Conservation (phyloP, 306 rosid genomes). For the Alnus rubra region DNA sequence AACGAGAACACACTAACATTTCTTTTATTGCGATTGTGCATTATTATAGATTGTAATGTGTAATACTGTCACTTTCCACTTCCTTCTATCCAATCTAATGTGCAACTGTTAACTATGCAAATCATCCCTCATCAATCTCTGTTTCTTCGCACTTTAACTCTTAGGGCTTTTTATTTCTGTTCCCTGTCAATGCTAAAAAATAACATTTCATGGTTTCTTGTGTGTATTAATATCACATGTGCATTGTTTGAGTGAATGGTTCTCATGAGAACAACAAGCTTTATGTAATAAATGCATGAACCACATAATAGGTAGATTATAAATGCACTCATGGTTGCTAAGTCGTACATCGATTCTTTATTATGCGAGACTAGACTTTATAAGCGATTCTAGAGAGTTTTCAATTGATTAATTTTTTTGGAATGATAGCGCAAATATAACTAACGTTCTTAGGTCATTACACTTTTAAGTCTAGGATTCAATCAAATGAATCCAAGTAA, state of each 20-base stretch:
- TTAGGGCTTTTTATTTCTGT: background rate
- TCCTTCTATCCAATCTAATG: too few relatives aligned
- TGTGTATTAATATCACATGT: slow-evolving; percentile 30
- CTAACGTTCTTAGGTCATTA: too few relatives aligned
- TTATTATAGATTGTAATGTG: background rate
- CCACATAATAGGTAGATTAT: too few relatives aligned
- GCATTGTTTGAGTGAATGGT: slow-evolving; percentile 56
- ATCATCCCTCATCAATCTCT: background rate
- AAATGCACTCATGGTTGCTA: background rate
- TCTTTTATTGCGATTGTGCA: background rate
- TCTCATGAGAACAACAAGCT: slow-evolving; percentile 26
- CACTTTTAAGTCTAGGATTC: slow-evolving; percentile 23
- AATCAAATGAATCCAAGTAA: slow-evolving; percentile 36
- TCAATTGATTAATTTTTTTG: too few relatives aligned
- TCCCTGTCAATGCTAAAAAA: background rate
- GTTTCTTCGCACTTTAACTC: background rate
- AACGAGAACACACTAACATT: background rate
- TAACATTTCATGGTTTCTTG: background rate
- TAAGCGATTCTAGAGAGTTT: too few relatives aligned
- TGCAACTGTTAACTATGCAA: background rate
- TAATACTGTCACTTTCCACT: background rate
- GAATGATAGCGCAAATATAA: too few relatives aligned
- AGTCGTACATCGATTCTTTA: too few relatives aligned
- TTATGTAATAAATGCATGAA: background rate
- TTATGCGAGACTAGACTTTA: too few relatives aligned